phyloP scores from a whole-genome alignment of 192 early-diverging fungal genomes.

The Entomortierella parvispora region DNA sequence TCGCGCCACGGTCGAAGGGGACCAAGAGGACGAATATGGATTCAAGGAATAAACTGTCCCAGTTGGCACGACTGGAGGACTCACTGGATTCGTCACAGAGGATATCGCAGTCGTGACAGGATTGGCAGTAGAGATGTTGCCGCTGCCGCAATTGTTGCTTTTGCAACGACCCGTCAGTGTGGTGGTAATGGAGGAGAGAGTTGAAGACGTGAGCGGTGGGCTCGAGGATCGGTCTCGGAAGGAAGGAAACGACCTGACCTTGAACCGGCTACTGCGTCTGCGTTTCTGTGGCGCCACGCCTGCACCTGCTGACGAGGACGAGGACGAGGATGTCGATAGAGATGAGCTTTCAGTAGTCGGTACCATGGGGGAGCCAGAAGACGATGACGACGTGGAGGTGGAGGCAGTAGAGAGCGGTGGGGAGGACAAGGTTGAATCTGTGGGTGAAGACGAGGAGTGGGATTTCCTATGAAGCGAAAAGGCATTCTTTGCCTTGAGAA shows the following conservation, averaged over 20 bases:
- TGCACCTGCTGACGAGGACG: conserved; percentile 6
- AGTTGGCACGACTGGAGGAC: background rate
- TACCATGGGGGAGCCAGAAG: background rate
- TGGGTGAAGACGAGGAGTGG: background rate
- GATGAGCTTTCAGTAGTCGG: background rate
- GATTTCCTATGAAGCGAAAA: conserved; percentile 43
- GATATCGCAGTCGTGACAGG: too few species aligned
- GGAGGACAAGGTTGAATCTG: conserved; percentile 9
- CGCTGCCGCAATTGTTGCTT: too few species aligned
- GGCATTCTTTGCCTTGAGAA: conserved; percentile 50
- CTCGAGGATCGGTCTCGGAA: conserved; percentile 35
- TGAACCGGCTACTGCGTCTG: conserved; percentile 42
- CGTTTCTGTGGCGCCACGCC: conserved; percentile 4
- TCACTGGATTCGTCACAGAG: too few species aligned
- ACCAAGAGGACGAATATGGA: conserved; percentile 5
- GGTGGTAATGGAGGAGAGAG: background rate
- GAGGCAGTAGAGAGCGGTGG: background rate
- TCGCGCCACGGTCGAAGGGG: background rate
- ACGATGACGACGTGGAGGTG: background rate
- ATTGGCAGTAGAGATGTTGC: background rate
- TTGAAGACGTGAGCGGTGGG: conserved; percentile 4
- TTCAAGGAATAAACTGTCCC: background rate
- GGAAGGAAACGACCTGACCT: conserved; percentile 26
- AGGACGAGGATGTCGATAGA: conserved; percentile 10
- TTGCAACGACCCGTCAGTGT: too few species aligned